These are phyloP conservation scores for Phyllosticta citriasiana DNA, from an alignment of 2,329 filamentous ascomycete genomes.

Conservation along the genomic window DNA sequence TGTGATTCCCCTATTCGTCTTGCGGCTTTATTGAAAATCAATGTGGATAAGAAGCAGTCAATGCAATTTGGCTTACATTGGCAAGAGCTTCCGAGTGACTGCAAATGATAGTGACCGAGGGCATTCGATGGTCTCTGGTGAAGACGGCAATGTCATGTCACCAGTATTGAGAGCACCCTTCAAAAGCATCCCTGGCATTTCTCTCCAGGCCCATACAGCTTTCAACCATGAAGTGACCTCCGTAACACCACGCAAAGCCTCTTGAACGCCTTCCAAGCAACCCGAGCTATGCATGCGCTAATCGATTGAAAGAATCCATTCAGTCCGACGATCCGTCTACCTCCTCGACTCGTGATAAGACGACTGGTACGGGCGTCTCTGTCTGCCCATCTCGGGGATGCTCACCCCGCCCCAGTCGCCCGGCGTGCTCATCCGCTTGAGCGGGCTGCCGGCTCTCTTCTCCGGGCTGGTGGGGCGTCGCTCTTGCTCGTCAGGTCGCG, in stretches of 20 bases:
- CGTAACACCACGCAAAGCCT: neutral
- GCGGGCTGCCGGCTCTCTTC: conserved; percentile 30
- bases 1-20: neutral
- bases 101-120: no score
- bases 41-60: no score
- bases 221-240: neutral
- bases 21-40: no score
- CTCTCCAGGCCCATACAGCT: neutral
- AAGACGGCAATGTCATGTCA: no score
- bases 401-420: neutral
- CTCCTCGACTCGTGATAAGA: neutral
- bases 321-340: neutral
- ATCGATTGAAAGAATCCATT: neutral
- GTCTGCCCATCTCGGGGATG: conserved; percentile 1
- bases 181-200: neutral
- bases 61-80: no score
- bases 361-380: neutral
- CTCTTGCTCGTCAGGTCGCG: conserved; percentile 21
- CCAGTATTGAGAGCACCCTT: no score
- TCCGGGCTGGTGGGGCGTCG: conserved; percentile 26
- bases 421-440: conserved; percentile 35
- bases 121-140: no score
- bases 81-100: no score
- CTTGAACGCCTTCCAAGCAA: neutral
- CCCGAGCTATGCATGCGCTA: neutral